Evolutionary conservation across 306 rosid species (phyloP).

Genomic region (Vigna unguiculata): DNA sequence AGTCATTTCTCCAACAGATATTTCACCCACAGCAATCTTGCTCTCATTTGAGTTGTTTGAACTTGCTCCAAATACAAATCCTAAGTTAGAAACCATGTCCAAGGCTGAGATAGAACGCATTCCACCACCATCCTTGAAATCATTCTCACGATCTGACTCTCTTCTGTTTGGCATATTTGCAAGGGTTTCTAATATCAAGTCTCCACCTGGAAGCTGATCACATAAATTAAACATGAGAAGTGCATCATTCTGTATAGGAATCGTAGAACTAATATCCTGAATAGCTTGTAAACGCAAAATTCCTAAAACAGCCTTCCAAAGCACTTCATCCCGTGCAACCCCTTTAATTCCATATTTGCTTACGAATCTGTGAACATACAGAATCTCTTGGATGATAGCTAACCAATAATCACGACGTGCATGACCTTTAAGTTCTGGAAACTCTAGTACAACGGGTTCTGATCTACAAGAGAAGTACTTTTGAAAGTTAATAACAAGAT

Average conservation of each 20-base stretch:
- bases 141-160: constrained; percentile 55
- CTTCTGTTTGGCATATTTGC: constrained; percentile 66
- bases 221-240: constrained; percentile 94
- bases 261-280: constrained; percentile 66
- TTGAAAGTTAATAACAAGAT: constrained; percentile 37
- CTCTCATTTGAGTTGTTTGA: constrained; percentile 57
- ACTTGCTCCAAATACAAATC: constrained; percentile 78
- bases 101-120: constrained; percentile 82
- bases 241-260: constrained; percentile 58
- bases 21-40: constrained; percentile 86
- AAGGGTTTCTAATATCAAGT: constrained; percentile 90
- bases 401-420: constrained; percentile 98
- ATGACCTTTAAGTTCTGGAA: constrained; percentile 98
- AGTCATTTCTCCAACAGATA: constrained; percentile 89
- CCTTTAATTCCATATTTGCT: constrained; percentile 68
- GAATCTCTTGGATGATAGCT: constrained; percentile 83
- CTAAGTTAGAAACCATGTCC: constrained; percentile 80
- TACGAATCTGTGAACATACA: constrained; percentile 81
- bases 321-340: constrained; percentile 74
- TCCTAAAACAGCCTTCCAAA: constrained; percentile 95
- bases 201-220: constrained; percentile 97
- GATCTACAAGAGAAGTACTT: constrained; percentile 67
- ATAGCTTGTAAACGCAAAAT: constrained; percentile 86
- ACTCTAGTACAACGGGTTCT: constrained; percentile 85
- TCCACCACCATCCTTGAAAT: constrained; percentile 57